A percentile compares a stretch with the other conserved stretches of the same genome.
These are phyloP conservation scores for Dendrocalamus latiflorus DNA, from an alignment of 202 grass and related monocot genomes.

Conservation along the genomic window DNA sequence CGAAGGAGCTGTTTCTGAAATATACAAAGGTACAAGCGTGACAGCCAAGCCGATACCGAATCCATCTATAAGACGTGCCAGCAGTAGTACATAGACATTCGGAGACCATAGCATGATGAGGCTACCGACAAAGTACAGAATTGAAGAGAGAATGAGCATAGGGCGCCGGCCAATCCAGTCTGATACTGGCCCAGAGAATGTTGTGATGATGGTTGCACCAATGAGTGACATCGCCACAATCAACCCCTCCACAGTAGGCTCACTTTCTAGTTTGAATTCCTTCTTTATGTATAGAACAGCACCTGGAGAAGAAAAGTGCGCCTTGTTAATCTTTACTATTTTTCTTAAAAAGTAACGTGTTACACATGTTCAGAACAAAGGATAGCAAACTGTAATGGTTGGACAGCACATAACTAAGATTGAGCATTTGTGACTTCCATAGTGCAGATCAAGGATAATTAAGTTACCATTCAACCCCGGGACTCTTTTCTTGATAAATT, in stretches of 20 bases:
- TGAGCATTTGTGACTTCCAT: neutral
- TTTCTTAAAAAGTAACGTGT: neutral
- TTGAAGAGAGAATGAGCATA: slow-evolving; percentile 64
- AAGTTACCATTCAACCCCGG: neutral
- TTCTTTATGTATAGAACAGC: slow-evolving; percentile 83
- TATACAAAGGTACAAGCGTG: slow-evolving; percentile 78
- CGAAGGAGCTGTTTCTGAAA: slow-evolving; percentile 74
- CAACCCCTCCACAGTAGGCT: slow-evolving; percentile 68
- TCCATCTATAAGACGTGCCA: slow-evolving; percentile 71
- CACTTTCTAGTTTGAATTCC: slow-evolving; percentile 56
- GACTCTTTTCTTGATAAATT: neutral
- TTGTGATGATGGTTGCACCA: slow-evolving; percentile 79
- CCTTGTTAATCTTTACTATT: neutral
- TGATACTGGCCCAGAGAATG: slow-evolving; percentile 69
- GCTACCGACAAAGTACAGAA: slow-evolving; percentile 68
- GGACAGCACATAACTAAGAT: neutral
- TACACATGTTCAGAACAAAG: neutral
- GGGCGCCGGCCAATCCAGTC: slow-evolving; percentile 74
- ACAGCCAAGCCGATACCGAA: slow-evolving; percentile 71
- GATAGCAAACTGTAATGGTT: neutral
- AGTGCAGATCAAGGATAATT: slow-evolving; percentile 8
- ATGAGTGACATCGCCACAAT: slow-evolving; percentile 89
- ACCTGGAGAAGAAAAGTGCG: slow-evolving; percentile 33
- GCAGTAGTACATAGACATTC: slow-evolving; percentile 72
- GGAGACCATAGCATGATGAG: slow-evolving; percentile 82